phyloP scores from a whole-genome alignment of 257 asterid species.

The Solanum paucissectum region DNA sequence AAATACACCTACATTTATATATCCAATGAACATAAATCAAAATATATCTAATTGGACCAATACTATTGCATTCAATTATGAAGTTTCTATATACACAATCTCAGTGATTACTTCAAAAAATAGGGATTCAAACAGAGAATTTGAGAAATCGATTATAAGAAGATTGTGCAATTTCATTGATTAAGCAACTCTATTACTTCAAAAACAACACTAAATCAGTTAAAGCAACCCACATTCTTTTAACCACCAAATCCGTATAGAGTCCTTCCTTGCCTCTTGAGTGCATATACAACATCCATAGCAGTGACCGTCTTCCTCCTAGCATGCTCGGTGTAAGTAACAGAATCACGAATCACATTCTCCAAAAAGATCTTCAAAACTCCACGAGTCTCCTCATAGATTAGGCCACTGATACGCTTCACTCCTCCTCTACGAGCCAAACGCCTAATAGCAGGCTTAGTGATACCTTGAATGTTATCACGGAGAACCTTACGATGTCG shows the following conservation, averaged over 20 bases:
- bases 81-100: background rate
- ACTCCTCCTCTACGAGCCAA: conserved; percentile 31
- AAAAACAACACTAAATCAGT: background rate
- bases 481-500: conserved; percentile 25
- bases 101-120: too few species aligned
- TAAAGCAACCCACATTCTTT: background rate
- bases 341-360: conserved; percentile 25
- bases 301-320: conserved; percentile 28
- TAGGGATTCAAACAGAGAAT: background rate
- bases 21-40: background rate
- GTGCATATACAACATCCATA: conserved; percentile 27
- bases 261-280: conserved; percentile 26
- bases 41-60: background rate
- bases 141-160: background rate
- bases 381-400: conserved; percentile 26
- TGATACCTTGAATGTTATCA: conserved; percentile 25
- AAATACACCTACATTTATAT: background rate
- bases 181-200: background rate
- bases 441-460: conserved; percentile 22
- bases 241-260: conserved; percentile 22
- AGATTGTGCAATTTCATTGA: background rate
- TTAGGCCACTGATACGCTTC: conserved; percentile 20
- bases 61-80: background rate
- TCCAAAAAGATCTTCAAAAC: conserved; percentile 23
- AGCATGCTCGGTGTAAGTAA: conserved; percentile 26